Percentiles rank a stretch among this genome's conserved stretches.
phyloP scores from a whole-genome alignment of 1,284 basidiomycete genomes.

The Stereum hirsutum region DNA sequence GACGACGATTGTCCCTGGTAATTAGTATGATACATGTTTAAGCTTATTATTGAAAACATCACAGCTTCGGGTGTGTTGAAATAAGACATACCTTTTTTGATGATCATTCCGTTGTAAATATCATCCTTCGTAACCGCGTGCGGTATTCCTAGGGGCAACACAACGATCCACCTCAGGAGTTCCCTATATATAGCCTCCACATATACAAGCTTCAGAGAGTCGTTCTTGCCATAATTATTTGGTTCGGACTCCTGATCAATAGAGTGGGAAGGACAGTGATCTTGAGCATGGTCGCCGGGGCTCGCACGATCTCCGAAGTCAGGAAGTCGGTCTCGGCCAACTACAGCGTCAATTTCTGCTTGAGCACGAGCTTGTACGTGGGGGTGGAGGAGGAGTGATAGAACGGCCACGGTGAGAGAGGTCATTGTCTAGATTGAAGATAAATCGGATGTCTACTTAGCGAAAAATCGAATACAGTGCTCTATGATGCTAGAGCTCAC shows the following conservation, averaged over 20 bases:
- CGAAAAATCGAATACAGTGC: background rate
- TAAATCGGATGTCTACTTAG: background rate
- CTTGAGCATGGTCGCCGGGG: too few species aligned
- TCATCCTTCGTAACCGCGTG: slow-evolving; percentile 13
- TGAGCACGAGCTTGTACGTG: slow-evolving; percentile 16
- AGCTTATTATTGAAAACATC: background rate
- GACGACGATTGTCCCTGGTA: slow-evolving; percentile 8
- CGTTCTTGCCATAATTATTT: too few species aligned
- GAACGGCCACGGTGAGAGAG: background rate
- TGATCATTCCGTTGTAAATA: slow-evolving; percentile 13
- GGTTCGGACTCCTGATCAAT: too few species aligned
- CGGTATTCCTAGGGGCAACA: background rate
- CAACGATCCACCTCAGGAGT: slow-evolving; percentile 13
- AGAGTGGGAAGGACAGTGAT: too few species aligned
- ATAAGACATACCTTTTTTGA: slow-evolving; percentile 12
- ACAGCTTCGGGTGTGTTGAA: background rate
- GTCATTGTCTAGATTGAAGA: background rate
- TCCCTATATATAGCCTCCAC: slow-evolving; percentile 17
- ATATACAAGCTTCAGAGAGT: slow-evolving; percentile 8
- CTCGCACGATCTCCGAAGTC: slow-evolving; percentile 11
- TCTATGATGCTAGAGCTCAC: background rate
- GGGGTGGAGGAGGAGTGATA: slow-evolving; percentile 16
- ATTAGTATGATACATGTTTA: slow-evolving; percentile 9
- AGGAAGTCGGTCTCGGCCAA: slow-evolving; percentile 16
- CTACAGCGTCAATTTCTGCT: slow-evolving; percentile 16